Conservation (phyloP, 2,329 filamentous ascomycete genomes). For the Hypoxylon sp. region DNA sequence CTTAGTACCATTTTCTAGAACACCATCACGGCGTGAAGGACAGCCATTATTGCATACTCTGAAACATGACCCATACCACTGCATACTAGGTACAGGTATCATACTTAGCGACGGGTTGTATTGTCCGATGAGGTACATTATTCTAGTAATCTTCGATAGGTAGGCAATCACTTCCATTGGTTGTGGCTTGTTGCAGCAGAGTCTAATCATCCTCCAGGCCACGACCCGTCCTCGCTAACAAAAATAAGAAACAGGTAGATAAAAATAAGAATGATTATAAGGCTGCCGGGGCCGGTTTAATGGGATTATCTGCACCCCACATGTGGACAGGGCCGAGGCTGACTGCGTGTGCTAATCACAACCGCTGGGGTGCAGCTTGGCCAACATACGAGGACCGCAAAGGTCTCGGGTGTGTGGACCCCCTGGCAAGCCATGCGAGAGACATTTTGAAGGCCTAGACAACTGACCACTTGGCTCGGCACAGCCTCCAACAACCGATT, state of each 20-base stretch:
- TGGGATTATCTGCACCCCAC: conserved; percentile 48
- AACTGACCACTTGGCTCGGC: conserved; percentile 15
- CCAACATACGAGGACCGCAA: conserved; percentile 31
- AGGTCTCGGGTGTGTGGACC: conserved; percentile 38
- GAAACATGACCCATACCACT: conserved; percentile 42
- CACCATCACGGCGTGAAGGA: conserved; percentile 39
- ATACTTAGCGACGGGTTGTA: conserved; percentile 13
- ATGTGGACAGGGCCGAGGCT: conserved; percentile 47
- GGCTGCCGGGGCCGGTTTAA: conserved; percentile 24
- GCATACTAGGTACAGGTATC: conserved; percentile 8
- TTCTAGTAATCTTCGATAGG: conserved; percentile 13
- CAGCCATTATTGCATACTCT: conserved; percentile 40
- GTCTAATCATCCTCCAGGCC: conserved; percentile 4
- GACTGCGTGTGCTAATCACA: conserved; percentile 42
- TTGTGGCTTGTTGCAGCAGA: conserved; percentile 11
- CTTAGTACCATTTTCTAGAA: conserved; percentile 38
- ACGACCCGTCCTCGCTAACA: conserved; percentile 9
- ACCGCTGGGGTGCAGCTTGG: conserved; percentile 34
- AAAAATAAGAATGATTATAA: conserved; percentile 25
- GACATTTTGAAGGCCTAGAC: conserved; percentile 35
- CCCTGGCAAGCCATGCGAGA: conserved; percentile 18
- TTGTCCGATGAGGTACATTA: conserved; percentile 14
- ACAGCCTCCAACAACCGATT: conserved; percentile 29
- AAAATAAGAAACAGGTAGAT: conserved; percentile 14
- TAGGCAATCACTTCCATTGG: conserved; percentile 13